Base-by-base conservation (phyloP, 2,329 filamentous ascomycete species). In the Paraphaeosphaeria sporulosa region DNA sequence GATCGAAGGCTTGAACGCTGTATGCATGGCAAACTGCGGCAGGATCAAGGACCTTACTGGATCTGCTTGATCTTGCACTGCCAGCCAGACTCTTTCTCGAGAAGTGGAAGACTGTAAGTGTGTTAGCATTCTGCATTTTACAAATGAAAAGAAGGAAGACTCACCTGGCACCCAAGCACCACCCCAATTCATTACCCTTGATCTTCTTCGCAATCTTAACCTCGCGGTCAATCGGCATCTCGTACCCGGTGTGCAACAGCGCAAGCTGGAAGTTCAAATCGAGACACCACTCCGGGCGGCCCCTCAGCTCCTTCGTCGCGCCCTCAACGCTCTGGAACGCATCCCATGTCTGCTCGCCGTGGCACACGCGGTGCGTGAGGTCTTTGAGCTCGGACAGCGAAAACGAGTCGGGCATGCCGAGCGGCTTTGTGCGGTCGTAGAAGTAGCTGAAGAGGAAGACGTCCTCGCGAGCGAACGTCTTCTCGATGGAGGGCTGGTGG, bases 191-290 rank as follows among this genome's bases (percentile, higher is more conserved):
- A 78, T 97, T 97, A 58, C 89, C 89, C 83, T 96, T 94, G 75
- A 99, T 96, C 86, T 97, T 97, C 90, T 99, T 99, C 61, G 94
- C 95, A 75, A 97, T 96, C 85, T 92, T 94, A 67, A 99, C 93
- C 80, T 99, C 95, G 42, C 96, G 87, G 68, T 97, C 92, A 71
- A 98, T 89, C 4, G 94, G 94, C 93, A 99, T 97, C 69, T 98
- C 95, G 73, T 99, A 99, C 3, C 95, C 95, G 6, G 93, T 96
- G 79, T 98, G 94, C 57, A 98, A 82, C 59, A 99, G 84, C 27
- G 92, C 92, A 71, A 96, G 82, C 93, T 97, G 97, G 76, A 98
- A 99, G 83, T 92, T 99, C 70, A 99, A 83, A 79, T 99, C 95
- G 71, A 99, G 82, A 80, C 95, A 99, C 79, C 90, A 92, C 80